A percentile compares a stretch with the other conserved stretches of the same genome.
These are phyloP conservation scores for Dispira parvispora DNA, from an alignment of 192 early-diverging fungal species.

Conservation along the genomic window DNA sequence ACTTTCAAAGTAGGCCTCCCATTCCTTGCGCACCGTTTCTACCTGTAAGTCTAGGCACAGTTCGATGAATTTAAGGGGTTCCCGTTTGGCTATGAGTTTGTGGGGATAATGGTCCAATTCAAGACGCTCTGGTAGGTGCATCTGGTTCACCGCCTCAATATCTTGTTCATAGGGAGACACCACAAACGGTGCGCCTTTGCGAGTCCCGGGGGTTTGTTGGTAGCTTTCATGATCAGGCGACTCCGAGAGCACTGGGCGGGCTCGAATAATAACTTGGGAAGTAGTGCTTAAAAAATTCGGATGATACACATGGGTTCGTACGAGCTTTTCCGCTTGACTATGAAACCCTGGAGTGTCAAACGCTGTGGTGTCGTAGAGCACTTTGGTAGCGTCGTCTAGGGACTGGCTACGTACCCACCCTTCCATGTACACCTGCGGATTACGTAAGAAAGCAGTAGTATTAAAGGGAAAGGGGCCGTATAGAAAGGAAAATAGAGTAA, in stretches of 20 bases:
- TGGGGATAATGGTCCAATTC: background rate
- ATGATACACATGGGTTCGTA: constrained; percentile 7
- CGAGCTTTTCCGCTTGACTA: background rate
- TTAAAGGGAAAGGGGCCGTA: background rate
- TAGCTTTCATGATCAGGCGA: too few species aligned
- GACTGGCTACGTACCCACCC: background rate
- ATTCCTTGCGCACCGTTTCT: constrained; percentile 5
- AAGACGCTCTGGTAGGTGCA: background rate
- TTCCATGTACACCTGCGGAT: background rate
- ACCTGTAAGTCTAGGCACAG: background rate
- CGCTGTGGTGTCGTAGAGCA: background rate
- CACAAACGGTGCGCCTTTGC: background rate
- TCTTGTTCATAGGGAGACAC: background rate
- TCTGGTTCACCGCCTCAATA: background rate
- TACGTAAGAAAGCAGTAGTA: background rate
- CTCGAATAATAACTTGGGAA: background rate
- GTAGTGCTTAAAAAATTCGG: background rate
- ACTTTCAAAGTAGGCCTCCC: background rate
- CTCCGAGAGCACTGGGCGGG: background rate
- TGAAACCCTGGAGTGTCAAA: background rate
- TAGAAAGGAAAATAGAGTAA: background rate
- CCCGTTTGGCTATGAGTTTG: background rate
- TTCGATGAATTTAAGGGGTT: background rate
- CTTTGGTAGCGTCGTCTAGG: background rate
- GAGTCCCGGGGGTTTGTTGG: background rate